Percentiles rank a stretch among this genome's conserved stretches.
These are phyloP conservation scores for Ceratobasidium sp. DNA, from an alignment of 1,284 basidiomycete species.

Conservation along the genomic window DNA sequence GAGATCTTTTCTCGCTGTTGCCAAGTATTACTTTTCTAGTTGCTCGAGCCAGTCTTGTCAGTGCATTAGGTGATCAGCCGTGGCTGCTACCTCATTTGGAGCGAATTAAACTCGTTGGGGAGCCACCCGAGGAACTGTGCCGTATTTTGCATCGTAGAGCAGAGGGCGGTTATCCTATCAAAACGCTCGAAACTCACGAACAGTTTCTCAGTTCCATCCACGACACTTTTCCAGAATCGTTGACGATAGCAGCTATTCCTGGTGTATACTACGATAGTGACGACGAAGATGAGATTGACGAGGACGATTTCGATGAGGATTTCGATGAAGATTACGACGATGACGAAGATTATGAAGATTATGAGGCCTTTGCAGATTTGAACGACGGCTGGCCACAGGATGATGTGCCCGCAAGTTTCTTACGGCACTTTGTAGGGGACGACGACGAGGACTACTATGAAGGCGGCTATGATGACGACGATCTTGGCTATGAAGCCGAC, in stretches of 20 bases:
- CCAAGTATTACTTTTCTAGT: background rate
- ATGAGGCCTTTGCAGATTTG: too few species aligned
- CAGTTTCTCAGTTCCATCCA: background rate
- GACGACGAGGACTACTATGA: slow-evolving; percentile 8
- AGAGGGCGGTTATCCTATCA: background rate
- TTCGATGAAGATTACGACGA: background rate
- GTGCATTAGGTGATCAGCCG: background rate
- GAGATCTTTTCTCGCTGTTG: background rate
- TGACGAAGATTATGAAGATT: background rate
- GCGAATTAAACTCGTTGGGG: background rate
- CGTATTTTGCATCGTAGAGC: background rate
- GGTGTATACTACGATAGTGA: background rate
- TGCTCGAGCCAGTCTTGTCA: background rate
- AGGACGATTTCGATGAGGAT: background rate
- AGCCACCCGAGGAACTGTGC: background rate
- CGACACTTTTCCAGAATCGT: background rate
- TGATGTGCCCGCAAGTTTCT: too few species aligned
- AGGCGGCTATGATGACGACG: background rate
- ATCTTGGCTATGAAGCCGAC: background rate
- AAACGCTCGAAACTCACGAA: background rate
- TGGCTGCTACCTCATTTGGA: background rate
- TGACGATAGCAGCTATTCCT: background rate
- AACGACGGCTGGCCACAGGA: too few species aligned
- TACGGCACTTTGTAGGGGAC: background rate
- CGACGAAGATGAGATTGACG: background rate